Conservation (phyloP, 177 flowering plant species). For the Vitis hybrid region DNA sequence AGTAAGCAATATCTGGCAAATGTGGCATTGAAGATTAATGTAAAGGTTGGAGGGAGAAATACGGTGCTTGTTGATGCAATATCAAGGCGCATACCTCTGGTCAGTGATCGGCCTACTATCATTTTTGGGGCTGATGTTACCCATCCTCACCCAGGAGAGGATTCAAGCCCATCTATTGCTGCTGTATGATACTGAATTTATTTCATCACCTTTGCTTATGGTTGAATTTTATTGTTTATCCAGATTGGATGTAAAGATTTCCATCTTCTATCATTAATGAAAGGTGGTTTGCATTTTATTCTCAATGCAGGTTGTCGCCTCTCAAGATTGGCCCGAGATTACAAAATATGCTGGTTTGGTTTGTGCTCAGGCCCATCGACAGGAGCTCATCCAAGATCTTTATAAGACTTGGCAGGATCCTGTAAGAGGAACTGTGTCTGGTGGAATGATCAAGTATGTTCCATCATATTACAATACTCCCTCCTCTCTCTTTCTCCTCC, state of each 20-base stretch:
- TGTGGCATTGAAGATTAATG: constrained; percentile 63
- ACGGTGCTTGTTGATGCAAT: constrained; percentile 66
- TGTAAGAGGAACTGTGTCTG: constrained; percentile 37
- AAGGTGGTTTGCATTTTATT: not conserved
- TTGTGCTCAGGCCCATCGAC: constrained; percentile 57
- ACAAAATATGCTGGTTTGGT: constrained; percentile 61
- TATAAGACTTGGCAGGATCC: constrained; percentile 56
- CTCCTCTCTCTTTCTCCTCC: not conserved
- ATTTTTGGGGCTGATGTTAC: constrained; percentile 81
- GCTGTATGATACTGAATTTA: constrained; percentile 36
- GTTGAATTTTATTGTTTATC: not conserved
- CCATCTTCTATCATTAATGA: too few relatives aligned
- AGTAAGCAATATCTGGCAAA: constrained; percentile 56
- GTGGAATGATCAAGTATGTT: constrained; percentile 57
- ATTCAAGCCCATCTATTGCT: constrained; percentile 69
- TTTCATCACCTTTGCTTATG: not conserved
- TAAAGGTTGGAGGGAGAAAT: constrained; percentile 69
- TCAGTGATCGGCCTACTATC: constrained; percentile 60
- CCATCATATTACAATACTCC: not conserved
- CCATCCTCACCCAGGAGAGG: constrained; percentile 73
- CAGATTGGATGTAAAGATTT: not conserved
- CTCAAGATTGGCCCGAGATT: constrained; percentile 63
- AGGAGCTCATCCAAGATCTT: constrained; percentile 58
- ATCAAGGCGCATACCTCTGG: constrained; percentile 54
- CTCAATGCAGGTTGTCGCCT: constrained; percentile 47